Conservation (phyloP, 2,329 filamentous ascomycete genomes). For the Talaromyces sp. region DNA sequence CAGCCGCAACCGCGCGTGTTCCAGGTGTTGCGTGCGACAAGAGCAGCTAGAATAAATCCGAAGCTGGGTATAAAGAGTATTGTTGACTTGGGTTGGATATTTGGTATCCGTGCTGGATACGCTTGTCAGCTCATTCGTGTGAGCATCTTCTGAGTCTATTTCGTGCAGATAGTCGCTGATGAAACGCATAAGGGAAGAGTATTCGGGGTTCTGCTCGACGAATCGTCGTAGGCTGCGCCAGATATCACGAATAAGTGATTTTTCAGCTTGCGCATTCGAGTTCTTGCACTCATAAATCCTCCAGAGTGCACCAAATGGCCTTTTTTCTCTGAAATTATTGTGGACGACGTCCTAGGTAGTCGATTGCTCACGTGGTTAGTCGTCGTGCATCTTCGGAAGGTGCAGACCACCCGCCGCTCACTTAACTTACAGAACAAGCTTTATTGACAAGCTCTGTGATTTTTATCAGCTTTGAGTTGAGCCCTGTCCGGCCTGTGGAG, state of each 20-base stretch:
- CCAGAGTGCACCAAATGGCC: not conserved
- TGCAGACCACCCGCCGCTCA: not conserved
- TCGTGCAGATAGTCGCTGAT: not conserved
- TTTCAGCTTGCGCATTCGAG: not conserved
- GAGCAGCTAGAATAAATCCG: conserved; percentile 2
- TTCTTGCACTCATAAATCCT: not conserved
- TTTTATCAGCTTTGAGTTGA: not conserved
- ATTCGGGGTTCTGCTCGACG: not conserved
- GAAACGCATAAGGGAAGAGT: not conserved
- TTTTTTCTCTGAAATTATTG: not conserved
- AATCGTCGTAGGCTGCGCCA: not conserved
- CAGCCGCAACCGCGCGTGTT: not conserved
- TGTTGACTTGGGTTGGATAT: not conserved
- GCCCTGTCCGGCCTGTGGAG: not conserved
- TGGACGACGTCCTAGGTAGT: not conserved
- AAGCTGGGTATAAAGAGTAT: conserved; percentile 3
- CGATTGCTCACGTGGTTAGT: not conserved
- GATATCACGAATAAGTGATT: not conserved
- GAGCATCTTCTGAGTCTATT: not conserved
- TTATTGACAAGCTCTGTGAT: not conserved
- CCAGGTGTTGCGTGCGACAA: not conserved
- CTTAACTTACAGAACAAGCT: conserved; percentile 4
- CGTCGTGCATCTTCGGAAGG: not conserved
- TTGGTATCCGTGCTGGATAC: not conserved
- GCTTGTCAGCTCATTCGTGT: not conserved